Base-by-base conservation (phyloP, 140 eudicot species). In the Cichorium intybus region DNA sequence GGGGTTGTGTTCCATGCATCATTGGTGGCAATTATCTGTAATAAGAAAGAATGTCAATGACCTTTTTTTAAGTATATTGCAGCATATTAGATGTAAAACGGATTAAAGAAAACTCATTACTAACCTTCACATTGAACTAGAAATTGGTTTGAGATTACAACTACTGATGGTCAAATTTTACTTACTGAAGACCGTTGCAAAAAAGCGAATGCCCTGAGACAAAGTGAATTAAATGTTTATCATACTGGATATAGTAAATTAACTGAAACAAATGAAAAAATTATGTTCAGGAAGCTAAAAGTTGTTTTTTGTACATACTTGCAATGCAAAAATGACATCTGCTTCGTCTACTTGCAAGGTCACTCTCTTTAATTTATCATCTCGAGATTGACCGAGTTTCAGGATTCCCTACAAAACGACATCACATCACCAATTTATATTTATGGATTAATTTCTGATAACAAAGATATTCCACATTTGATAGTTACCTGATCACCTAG, bases 401-500 rank as follows among this genome's bases (percentile, higher is more conserved):
- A 89, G 75, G 14, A 94, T 81, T 46, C 99, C 99, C 99, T 94
- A 81, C 73, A 79, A 55, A 69, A 51, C 22, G 56, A 57, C 41
- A 33, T 0, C n/a, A n/a, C n/a, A n/a, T n/a, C n/a, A n/a, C n/a
- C 52, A 70, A 6, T 7, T 68, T 43, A 46, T n/a, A n/a, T n/a
- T n/a, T n/a, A n/a, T n/a, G n/a, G n/a, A n/a, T n/a, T n/a, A n/a
- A n/a, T n/a, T n/a, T n/a, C n/a, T n/a, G n/a, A n/a, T n/a, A n/a
- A n/a, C n/a, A n/a, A n/a, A n/a, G n/a, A n/a, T n/a, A n/a, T n/a
- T n/a, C n/a, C n/a, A n/a, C n/a, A n/a, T n/a, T n/a, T n/a, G n/a
- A n/a, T n/a, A n/a, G n/a, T 65, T 81, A 94, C 99, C 97, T 89
- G 99, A 77, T 94, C 99, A 65, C 80, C 85, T 37, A 94, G 78